A percentile compares a stretch with the other conserved stretches of the same genome.
Conservation (phyloP, 2,329 filamentous ascomycete species). For the Pseudogymnoascus sp. region DNA sequence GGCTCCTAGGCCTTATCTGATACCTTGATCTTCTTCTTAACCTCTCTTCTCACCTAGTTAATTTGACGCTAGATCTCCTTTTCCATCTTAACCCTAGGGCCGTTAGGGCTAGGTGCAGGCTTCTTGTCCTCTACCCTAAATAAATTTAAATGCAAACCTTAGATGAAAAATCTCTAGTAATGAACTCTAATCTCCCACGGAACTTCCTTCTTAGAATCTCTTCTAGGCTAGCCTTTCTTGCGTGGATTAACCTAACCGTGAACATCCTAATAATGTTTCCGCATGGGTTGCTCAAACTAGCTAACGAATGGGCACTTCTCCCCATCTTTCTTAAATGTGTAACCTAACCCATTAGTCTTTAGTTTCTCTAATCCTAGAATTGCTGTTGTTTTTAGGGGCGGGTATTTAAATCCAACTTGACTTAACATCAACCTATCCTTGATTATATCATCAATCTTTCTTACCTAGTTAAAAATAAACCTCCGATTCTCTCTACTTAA, state of each 20-base stretch:
- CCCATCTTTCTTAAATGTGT: too few relatives aligned
- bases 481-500: too few relatives aligned
- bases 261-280: neutral
- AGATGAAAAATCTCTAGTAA: neutral
- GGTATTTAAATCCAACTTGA: neutral
- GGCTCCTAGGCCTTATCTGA: neutral
- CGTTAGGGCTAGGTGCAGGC: neutral
- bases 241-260: neutral
- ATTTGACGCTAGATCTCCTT: neutral
- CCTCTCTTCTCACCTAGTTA: neutral
- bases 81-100: neutral
- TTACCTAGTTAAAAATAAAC: too few relatives aligned
- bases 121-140: neutral
- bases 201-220: neutral
- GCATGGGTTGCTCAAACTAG: neutral
- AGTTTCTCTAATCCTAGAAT: too few relatives aligned
- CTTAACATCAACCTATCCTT: too few relatives aligned
- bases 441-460: too few relatives aligned
- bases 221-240: neutral
- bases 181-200: neutral
- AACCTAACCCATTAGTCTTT: too few relatives aligned
- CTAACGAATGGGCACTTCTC: too few relatives aligned
- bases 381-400: too few relatives aligned
- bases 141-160: neutral
- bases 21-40: neutral